Evolutionary conservation across 805 yeast species (phyloP), one percentile per base, ranked within the genome.

Genomic region (Myxozyma mucilagina): DNA sequence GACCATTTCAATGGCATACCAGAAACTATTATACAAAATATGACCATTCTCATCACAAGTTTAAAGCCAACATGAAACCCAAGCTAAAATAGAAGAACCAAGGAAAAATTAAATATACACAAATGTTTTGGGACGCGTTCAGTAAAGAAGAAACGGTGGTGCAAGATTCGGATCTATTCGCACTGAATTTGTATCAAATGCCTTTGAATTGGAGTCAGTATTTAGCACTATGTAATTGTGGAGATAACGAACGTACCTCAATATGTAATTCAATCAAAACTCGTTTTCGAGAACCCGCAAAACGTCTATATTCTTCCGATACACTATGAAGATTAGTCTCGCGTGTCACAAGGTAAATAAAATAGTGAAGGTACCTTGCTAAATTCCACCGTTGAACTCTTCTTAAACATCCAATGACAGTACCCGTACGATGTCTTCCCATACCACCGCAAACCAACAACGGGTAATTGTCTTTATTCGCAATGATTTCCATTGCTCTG

Each of bases 381-480:
- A 93, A 77, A 70, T 96, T 94, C 99, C 99, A 93, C n/a, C 96
- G 93, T 79, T 94, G 97, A 18, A 94, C 77, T 61, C 97, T 81
- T 65, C 99, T 78, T 50, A 93, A 76, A 73, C 99, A 93, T 0
- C 99, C 99, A 61, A 94, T 84, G 2, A 94, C 97, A 0, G 98
- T 92, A 0, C 99, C 99, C 0, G 98, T 92, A 66, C 99, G 80
- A 74, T 93, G 99, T 67, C 99, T 79, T 0, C 99, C 99, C 99
- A 94, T 94, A 13, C 97, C 97, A 70, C 98, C 94, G 73, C 98
- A 94, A 4, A 92, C 92, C 53, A 94, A 76, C 63, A 94, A 69
- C 0, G 99, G 98, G 70, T 90, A 89, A 72, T 85, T 84, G n/a
- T 83, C 80, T 64, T 81, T 81, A 68, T 89, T 82, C 47, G 86